Evolutionary conservation across 169 alveolate genomes (phyloP).

Genomic region (Fabrea salina): DNA sequence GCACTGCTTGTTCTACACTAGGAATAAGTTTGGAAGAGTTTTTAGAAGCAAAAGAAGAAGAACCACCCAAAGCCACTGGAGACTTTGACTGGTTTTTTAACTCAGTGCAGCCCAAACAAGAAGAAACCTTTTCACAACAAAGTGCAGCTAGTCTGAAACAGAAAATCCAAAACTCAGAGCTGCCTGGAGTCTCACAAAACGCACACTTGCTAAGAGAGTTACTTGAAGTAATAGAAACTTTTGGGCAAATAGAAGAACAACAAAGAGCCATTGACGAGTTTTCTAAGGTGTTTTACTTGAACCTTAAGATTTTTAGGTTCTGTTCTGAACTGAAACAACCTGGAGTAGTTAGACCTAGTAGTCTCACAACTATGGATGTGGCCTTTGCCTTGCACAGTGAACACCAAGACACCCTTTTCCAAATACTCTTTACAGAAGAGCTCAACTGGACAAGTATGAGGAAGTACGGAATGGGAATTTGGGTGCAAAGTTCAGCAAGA

Average conservation of each 20-base stretch:
- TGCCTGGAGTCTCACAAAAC: constrained; percentile 5
- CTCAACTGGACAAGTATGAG: not conserved
- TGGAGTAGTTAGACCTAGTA: not conserved
- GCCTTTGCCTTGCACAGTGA: constrained; percentile 12
- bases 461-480: constrained; percentile 27
- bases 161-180: not conserved
- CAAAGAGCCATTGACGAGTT: not conserved
- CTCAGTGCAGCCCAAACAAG: too few species aligned
- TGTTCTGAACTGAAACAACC: not conserved
- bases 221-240: not conserved
- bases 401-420: constrained; percentile 18
- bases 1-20: not conserved
- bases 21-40: not conserved
- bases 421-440: not conserved
- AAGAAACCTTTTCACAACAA: not conserved
- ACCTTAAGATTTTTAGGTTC: not conserved
- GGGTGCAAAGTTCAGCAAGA: not conserved
- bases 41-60: not conserved
- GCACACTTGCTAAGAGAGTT: not conserved
- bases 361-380: constrained; percentile 11
- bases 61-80: too few species aligned
- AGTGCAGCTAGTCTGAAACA: not conserved
- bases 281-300: not conserved
- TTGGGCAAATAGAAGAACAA: not conserved
- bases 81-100: too few species aligned